Conservation (phyloP, 2,329 filamentous ascomycete genomes). For the Aspergillus fructus region DNA sequence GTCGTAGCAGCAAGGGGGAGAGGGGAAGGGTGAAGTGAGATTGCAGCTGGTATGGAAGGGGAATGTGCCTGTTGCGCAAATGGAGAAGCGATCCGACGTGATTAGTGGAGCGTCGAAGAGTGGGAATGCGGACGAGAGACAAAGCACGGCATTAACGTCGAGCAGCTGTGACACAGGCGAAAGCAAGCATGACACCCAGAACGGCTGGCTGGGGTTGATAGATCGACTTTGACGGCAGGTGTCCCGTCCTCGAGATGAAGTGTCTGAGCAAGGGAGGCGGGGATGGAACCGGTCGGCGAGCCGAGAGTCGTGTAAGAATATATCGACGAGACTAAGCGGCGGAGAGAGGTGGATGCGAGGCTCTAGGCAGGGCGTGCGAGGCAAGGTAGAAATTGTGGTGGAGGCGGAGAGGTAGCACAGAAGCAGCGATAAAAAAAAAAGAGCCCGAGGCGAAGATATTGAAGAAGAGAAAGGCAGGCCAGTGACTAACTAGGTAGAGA, state of each 20-base stretch:
- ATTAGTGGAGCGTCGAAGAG: constrained; percentile 34
- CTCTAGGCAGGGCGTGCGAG: constrained; percentile 2
- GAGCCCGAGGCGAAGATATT: constrained; percentile 9
- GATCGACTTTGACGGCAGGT: constrained; percentile 18
- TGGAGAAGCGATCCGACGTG: constrained; percentile 24
- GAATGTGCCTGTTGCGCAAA: constrained; percentile 37
- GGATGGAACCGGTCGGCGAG: not conserved
- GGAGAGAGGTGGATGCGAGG: constrained; percentile 13
- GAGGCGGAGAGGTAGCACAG: constrained; percentile 15
- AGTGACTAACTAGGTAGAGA: constrained; percentile 13
- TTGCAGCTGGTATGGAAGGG: constrained; percentile 27
- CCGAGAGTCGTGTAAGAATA: constrained; percentile 13
- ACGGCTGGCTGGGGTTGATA: constrained; percentile 17
- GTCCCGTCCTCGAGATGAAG: constrained; percentile 4
- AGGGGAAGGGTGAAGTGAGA: constrained; percentile 24
- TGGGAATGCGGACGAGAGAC: constrained; percentile 38
- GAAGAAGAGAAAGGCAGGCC: constrained; percentile 9
- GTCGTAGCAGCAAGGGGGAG: constrained; percentile 35
- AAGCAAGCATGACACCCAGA: constrained; percentile 34
- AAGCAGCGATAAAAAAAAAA: constrained; percentile 8
- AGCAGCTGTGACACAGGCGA: constrained; percentile 39
- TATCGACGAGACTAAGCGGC: constrained; percentile 12
- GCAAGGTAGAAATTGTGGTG: constrained; percentile 8
- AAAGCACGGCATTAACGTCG: constrained; percentile 36
- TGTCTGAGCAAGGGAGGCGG: constrained; percentile 1